Evolutionary conservation across 768 basidiomycete genomes (phyloP).

Genomic region (Lyophyllum atratum): DNA sequence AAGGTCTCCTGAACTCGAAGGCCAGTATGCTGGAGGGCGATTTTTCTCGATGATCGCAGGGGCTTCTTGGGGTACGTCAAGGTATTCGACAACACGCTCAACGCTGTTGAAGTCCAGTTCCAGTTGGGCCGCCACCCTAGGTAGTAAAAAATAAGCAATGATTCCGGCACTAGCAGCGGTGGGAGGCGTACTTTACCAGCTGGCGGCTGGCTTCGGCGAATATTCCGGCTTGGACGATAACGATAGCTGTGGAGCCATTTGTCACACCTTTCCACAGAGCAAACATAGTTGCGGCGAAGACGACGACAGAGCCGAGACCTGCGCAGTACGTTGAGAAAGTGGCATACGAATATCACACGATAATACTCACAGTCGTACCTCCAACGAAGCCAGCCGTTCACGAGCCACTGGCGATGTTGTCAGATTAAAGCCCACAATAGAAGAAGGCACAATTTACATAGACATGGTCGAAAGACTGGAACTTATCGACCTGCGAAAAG

Average conservation of each 20-base stretch:
- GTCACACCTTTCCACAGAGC: constrained; percentile 58
- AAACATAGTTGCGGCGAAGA: constrained; percentile 69
- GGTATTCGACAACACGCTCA: constrained; percentile 72
- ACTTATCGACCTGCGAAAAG: constrained; percentile 54
- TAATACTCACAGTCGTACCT: constrained; percentile 64
- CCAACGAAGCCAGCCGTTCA: constrained; percentile 70
- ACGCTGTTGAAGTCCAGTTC: constrained; percentile 78
- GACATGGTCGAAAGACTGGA: constrained; percentile 71
- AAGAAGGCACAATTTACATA: constrained; percentile 48
- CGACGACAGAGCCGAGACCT: constrained; percentile 73
- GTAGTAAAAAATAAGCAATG: not conserved
- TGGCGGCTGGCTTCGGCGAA: constrained; percentile 71
- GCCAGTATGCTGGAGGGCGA: constrained; percentile 76
- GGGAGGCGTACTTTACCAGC: constrained; percentile 49
- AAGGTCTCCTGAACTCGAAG: constrained; percentile 58
- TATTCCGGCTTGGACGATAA: constrained; percentile 69
- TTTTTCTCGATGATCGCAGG: constrained; percentile 55
- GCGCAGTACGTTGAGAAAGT: not conserved
- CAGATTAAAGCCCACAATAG: constrained; percentile 17
- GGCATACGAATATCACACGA: not conserved
- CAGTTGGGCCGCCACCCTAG: constrained; percentile 65
- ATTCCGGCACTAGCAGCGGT: not conserved
- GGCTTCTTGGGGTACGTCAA: constrained; percentile 68
- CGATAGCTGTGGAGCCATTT: constrained; percentile 66
- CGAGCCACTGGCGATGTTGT: constrained; percentile 52